Evolutionary conservation across 768 basidiomycete genomes (phyloP), one percentile per base, ranked within the genome.

Genomic region (Antrodiella citrinella): DNA sequence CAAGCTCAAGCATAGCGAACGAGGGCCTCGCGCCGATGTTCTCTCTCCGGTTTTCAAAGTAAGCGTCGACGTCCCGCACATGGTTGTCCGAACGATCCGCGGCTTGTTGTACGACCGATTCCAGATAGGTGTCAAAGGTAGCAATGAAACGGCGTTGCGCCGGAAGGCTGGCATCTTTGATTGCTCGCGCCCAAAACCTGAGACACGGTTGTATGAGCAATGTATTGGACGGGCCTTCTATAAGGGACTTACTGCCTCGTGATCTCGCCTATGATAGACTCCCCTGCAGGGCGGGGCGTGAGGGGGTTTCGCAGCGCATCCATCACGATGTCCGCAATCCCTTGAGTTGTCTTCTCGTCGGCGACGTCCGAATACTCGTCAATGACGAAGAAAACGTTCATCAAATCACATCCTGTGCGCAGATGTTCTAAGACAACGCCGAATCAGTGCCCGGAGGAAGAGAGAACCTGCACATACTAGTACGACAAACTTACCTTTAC

Each of bases 1-100:
- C 77, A 38, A 80, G 69, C 15, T 55, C 54, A 26, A 49, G 40
- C 2, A 55, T 51, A 1, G 55, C 41, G 45, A 59, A 58, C n/a
- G 56, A 56, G 10, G 63, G 55, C 19, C 54, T 57, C 4, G 54
- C 54, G 3, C 59, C 66, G 15, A 54, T 48, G 26, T 58, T 62
- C 15, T 61, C 51, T 4, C 65, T 59, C 21, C 63, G 56, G 19
- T 57, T 59, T 3, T 45, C 35, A 43, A 65, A 52, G 52, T 59
- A 63, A 19, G 41, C 45, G 11, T 62, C 61, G 26, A 65, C 48
- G 11, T 45, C 49, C 13, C 57, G 60, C 24, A 57, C 44, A 41
- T 26, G 43, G 9, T 52, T 38, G 7, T 40, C 13, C 2, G 52
- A 53, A 1, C 65, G 56, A 47, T 65, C 59, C 20, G 42, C 53